Percentiles rank a stretch among this genome's conserved stretches.
Evolutionary conservation across 495 filamentous ascomycete genomes (phyloP).

Genomic region (Friedmanniomyces endolithicus): DNA sequence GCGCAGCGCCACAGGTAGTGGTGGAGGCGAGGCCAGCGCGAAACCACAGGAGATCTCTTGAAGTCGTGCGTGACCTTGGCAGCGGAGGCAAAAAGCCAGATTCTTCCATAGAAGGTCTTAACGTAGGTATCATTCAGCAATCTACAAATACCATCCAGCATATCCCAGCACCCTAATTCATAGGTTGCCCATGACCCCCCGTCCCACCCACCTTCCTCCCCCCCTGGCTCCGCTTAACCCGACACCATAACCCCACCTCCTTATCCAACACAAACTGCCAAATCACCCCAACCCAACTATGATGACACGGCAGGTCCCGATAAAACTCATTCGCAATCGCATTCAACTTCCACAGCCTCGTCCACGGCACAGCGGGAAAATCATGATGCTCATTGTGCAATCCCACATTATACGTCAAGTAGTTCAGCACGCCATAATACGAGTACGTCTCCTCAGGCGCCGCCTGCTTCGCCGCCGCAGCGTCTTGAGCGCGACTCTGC

Average conservation of each 20-base stretch:
- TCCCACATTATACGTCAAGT: slow-evolving; percentile 92
- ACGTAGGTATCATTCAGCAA: no score
- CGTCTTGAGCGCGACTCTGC: slow-evolving; percentile 24
- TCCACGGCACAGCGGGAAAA: slow-evolving; percentile 96
- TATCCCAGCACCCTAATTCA: background rate
- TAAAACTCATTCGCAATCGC: slow-evolving; percentile 89
- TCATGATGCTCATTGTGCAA: slow-evolving; percentile 98
- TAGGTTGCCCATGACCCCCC: slow-evolving; percentile 9
- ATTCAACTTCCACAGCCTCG: slow-evolving; percentile 58
- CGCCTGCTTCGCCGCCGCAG: slow-evolving; percentile 40
- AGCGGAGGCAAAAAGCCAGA: no score
- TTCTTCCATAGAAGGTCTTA: no score
- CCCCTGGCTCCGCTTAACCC: slow-evolving; percentile 83
- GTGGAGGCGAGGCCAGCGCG: no score
- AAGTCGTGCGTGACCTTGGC: no score
- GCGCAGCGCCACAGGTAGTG: no score
- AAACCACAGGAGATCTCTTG: no score
- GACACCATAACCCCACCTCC: slow-evolving; percentile 74
- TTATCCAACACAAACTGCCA: slow-evolving; percentile 91
- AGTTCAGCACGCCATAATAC: slow-evolving; percentile 89
- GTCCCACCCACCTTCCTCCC: slow-evolving; percentile 49
- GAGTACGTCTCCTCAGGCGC: slow-evolving; percentile 88
- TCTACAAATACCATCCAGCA: background rate
- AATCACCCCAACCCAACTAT: slow-evolving; percentile 83
- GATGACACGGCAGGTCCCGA: slow-evolving; percentile 69